A percentile compares a stretch with the other conserved stretches of the same genome.
Conservation (phyloP, 2,329 filamentous ascomycete genomes). For the Allantophomopsis cytisporea region DNA sequence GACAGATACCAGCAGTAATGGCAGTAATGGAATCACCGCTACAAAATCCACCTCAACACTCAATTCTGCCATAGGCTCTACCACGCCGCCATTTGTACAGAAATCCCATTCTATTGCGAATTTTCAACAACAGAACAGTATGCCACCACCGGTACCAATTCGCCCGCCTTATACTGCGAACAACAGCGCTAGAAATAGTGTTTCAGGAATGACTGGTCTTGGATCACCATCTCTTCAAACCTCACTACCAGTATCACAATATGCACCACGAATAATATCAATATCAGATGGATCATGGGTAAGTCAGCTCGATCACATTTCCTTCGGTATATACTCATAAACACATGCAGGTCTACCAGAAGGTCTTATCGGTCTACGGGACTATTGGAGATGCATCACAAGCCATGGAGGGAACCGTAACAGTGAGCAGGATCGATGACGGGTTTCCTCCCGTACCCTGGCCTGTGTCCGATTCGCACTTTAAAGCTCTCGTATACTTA, state of each 20-base stretch:
- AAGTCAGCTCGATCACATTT: conserved; percentile 20
- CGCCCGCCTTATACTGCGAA: conserved; percentile 27
- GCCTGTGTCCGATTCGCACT: conserved; percentile 81
- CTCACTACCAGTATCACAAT: conserved; percentile 55
- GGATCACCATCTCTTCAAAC: conserved; percentile 38
- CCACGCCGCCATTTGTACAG: conserved; percentile 58
- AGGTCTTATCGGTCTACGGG: conserved; percentile 70
- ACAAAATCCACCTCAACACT: conserved; percentile 50
- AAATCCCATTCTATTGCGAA: conserved; percentile 53
- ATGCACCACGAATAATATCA: conserved; percentile 69
- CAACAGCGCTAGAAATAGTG: conserved; percentile 43
- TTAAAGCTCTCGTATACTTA: conserved; percentile 86
- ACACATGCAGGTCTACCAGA: conserved; percentile 66
- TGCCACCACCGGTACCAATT: conserved; percentile 26
- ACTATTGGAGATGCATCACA: conserved; percentile 61
- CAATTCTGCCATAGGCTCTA: conserved; percentile 46
- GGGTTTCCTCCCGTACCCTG: conserved; percentile 70
- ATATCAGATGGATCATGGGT: conserved; percentile 78
- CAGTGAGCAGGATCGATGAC: conserved; percentile 72
- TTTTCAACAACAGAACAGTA: conserved; percentile 40
- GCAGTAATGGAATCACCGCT: conserved; percentile 45
- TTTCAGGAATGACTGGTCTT: conserved; percentile 48
- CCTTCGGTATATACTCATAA: neutral
- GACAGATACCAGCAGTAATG: conserved; percentile 41
- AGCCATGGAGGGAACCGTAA: conserved; percentile 65